Conservation (phyloP, 306 rosid genomes). For the Acmispon strigosus region DNA sequence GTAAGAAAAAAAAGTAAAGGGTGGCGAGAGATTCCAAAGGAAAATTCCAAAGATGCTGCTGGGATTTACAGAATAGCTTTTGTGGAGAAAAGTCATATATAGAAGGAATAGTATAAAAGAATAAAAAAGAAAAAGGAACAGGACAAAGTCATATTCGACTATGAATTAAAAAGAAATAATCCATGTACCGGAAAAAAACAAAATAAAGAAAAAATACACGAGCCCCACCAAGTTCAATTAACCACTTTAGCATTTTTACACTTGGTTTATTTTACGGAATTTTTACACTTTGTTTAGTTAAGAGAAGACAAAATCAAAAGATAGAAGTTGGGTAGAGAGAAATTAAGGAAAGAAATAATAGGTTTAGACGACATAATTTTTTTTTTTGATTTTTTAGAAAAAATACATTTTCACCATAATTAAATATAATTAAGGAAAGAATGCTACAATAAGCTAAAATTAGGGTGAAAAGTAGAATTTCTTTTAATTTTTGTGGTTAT, state of each 20-base stretch:
- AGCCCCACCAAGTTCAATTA: background rate
- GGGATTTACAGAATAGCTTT: conserved; percentile 9
- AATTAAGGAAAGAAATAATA: no score
- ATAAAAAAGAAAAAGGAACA: conserved; percentile 2
- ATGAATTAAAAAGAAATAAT: background rate
- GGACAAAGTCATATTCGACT: background rate
- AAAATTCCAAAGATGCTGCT: conserved; percentile 16
- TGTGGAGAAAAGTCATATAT: background rate
- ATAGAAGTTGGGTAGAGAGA: no score
- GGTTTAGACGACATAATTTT: no score
- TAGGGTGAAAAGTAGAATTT: no score
- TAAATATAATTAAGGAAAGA: no score
- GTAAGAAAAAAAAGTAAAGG: background rate
- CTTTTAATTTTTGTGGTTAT: no score
- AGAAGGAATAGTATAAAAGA: conserved; percentile 13
- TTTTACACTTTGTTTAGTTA: no score
- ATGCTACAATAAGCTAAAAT: no score
- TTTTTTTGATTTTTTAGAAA: no score
- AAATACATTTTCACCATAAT: no score
- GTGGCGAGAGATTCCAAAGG: conserved; percentile 8
- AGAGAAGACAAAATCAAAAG: no score
- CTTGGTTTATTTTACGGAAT: no score
- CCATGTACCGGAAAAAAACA: background rate
- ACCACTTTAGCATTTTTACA: background rate
- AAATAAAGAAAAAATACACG: background rate